Conservation (phyloP, 371 early-diverging fungal genomes). For the Dipsacomyces acuminosporus region DNA sequence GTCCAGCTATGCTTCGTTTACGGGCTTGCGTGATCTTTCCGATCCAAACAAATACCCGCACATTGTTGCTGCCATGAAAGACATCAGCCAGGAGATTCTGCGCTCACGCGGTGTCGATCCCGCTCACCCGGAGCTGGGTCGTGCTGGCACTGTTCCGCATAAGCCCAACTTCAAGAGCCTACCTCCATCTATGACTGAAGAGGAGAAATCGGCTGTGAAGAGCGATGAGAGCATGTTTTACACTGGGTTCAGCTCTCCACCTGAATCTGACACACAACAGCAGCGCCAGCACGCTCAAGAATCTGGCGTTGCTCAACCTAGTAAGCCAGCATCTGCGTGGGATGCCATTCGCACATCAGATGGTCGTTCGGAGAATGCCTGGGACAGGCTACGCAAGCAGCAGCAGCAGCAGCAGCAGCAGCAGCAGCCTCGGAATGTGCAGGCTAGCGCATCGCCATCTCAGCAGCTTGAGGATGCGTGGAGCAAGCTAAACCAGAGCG, state of each 20-base stretch:
- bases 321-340: background rate
- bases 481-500: conserved; percentile 5
- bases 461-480: conserved; percentile 10
- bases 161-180: conserved; percentile 7
- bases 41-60: conserved; percentile 26
- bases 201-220: background rate
- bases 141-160: conserved; percentile 2
- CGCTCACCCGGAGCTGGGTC: conserved; percentile 9
- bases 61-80: conserved; percentile 23
- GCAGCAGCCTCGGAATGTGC: background rate
- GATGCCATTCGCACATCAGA: background rate
- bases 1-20: background rate
- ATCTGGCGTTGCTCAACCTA: too few relatives aligned
- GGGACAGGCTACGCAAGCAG: background rate
- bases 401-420: conserved; percentile 5
- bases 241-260: background rate
- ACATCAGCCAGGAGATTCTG: conserved; percentile 23
- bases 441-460: background rate
- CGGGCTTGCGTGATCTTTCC: conserved; percentile 10
- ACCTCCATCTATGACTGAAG: conserved; percentile 15
- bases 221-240: background rate
- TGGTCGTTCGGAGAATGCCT: background rate
- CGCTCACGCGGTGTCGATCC: conserved; percentile 29
- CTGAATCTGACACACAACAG: background rate
- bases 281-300: background rate